Percentiles rank a stretch among this genome's conserved stretches.
Conservation (phyloP, 2,329 filamentous ascomycete species). For the Talaromyces sp. region DNA sequence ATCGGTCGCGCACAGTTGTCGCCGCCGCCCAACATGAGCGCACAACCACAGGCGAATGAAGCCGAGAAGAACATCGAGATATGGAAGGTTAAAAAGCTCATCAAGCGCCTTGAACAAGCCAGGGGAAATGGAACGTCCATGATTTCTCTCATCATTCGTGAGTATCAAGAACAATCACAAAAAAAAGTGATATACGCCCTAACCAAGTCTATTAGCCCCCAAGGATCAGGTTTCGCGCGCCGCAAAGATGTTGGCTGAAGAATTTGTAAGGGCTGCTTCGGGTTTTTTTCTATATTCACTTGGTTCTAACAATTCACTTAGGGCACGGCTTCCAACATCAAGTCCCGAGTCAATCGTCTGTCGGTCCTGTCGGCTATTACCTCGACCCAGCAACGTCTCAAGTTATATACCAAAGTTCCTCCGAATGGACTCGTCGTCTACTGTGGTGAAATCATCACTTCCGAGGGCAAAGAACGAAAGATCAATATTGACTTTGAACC, state of each 20-base stretch:
- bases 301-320: slow-evolving; percentile 3
- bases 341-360: slow-evolving; percentile 97
- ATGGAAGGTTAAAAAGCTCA: slow-evolving; percentile 97
- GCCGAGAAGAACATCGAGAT: slow-evolving; percentile 95
- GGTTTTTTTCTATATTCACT: neutral
- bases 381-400: slow-evolving; percentile 96
- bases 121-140: slow-evolving; percentile 98
- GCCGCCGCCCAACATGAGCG: slow-evolving; percentile 67
- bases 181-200: slow-evolving; percentile 13
- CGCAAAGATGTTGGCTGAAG: slow-evolving; percentile 99
- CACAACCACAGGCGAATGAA: slow-evolving; percentile 68
- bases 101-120: slow-evolving; percentile 95
- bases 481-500: slow-evolving; percentile 99
- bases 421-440: slow-evolving; percentile 97
- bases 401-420: slow-evolving; percentile 98
- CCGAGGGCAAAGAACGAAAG: slow-evolving; percentile 97
- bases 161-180: slow-evolving; percentile 30
- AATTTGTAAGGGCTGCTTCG: slow-evolving; percentile 66
- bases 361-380: slow-evolving; percentile 98
- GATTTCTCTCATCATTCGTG: slow-evolving; percentile 99
- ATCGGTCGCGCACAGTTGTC: slow-evolving; percentile 11
- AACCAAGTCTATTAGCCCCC: slow-evolving; percentile 58
- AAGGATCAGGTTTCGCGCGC: slow-evolving; percentile 97
- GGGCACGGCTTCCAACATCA: slow-evolving; percentile 99
- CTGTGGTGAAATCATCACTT: slow-evolving; percentile 99